Evolutionary conservation across 1,139 yeast species (phyloP).

Genomic region (Candida sanyaensis): DNA sequence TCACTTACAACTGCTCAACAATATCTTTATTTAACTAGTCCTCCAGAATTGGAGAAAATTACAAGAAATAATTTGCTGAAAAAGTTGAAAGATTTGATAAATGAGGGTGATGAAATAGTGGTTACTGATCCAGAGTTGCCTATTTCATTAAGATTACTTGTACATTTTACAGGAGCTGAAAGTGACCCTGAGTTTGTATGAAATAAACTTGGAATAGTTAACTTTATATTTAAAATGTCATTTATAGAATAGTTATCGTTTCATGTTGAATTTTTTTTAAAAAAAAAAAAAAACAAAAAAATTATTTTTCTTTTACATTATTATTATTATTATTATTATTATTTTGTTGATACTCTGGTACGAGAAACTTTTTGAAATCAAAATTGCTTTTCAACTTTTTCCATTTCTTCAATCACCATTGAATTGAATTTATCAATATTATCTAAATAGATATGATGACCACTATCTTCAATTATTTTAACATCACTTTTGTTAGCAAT

Average conservation of each 20-base stretch:
- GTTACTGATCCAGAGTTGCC: slow-evolving; percentile 62
- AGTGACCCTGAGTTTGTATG: slow-evolving; percentile 14
- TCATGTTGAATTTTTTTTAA: too few species aligned
- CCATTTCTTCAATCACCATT: slow-evolving; percentile 40
- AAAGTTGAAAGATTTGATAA: slow-evolving; percentile 39
- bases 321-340: too few species aligned
- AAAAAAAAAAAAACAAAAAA: too few species aligned
- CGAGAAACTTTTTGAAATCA: background rate
- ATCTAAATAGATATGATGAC: slow-evolving; percentile 75
- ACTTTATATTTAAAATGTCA: background rate
- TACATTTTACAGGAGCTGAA: slow-evolving; percentile 26
- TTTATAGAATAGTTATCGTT: background rate
- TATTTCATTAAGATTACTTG: slow-evolving; percentile 32
- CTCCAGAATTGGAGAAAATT: slow-evolving; percentile 49
- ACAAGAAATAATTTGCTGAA: slow-evolving; percentile 49
- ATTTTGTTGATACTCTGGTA: too few species aligned
- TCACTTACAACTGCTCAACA: slow-evolving; percentile 47
- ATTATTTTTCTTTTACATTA: background rate
- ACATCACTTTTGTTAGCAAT: slow-evolving; percentile 36
- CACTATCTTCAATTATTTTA: slow-evolving; percentile 52
- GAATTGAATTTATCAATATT: slow-evolving; percentile 53
- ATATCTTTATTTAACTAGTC: slow-evolving; percentile 53
- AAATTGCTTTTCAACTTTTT: slow-evolving; percentile 12
- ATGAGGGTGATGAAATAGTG: slow-evolving; percentile 50
- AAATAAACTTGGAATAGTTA: background rate